These are phyloP conservation scores for Globisporangium parvum DNA, from an alignment of 352 stramenopile species.

Conservation along the genomic window DNA sequence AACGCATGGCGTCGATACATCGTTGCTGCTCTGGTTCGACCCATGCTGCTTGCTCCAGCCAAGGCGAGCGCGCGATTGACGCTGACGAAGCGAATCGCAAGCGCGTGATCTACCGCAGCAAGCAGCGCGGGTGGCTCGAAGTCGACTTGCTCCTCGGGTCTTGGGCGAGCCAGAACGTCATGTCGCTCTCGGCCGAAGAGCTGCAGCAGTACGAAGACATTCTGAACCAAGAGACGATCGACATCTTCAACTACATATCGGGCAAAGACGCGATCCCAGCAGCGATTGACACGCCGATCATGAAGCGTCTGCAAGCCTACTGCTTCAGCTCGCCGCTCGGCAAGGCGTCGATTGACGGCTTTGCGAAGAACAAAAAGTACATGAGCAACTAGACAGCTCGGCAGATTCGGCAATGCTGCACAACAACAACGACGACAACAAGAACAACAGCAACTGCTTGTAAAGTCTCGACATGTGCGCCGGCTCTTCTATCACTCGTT, in stretches of 20 bases:
- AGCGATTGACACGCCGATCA: slow-evolving; percentile 77
- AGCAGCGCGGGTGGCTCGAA: slow-evolving; percentile 95
- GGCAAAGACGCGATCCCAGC: slow-evolving; percentile 81
- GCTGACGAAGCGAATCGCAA: slow-evolving; percentile 80
- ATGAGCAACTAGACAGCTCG: slow-evolving; percentile 82
- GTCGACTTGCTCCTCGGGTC: slow-evolving; percentile 94
- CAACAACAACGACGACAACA: neutral
- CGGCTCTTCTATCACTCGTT: too few species aligned
- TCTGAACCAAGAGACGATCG: slow-evolving; percentile 96
- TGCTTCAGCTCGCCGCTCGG: slow-evolving; percentile 85
- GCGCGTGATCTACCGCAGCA: slow-evolving; percentile 92
- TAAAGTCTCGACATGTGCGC: neutral
- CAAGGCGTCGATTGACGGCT: slow-evolving; percentile 79
- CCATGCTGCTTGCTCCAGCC: too few species aligned
- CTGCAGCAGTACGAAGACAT: slow-evolving; percentile 94
- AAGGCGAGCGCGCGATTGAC: slow-evolving; percentile 44
- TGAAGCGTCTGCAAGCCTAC: slow-evolving; percentile 91
- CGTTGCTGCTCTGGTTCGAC: too few species aligned
- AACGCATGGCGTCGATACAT: neutral
- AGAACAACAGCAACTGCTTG: neutral
- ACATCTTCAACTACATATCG: slow-evolving; percentile 98
- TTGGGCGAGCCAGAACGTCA: slow-evolving; percentile 92
- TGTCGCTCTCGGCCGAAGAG: slow-evolving; percentile 68
- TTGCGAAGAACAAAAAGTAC: slow-evolving; percentile 73
- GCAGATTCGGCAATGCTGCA: too few species aligned